phyloP scores from a whole-genome alignment of 2,329 filamentous ascomycete genomes.

The Nectriaceae sp. region DNA sequence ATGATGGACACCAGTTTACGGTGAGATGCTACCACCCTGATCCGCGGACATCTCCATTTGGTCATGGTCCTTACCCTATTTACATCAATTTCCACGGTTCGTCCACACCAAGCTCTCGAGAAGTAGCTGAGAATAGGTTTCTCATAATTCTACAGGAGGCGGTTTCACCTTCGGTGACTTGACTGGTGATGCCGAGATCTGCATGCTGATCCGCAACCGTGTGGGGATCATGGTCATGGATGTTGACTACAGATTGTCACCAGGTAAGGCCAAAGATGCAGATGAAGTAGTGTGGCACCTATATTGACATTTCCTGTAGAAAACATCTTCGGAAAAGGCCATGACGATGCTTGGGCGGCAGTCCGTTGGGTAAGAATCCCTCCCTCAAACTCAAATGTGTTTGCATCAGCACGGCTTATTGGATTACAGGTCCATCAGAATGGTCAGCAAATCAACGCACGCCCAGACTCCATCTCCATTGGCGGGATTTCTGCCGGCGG shows the following conservation, averaged over 20 bases:
- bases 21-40: constrained; percentile 7
- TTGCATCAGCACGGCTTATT: no score
- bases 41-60: constrained; percentile 6
- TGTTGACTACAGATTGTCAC: background rate
- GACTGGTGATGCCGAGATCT: constrained; percentile 5
- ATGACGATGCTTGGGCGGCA: constrained; percentile 11
- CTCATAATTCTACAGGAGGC: no score
- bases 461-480: constrained; percentile 10
- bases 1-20: constrained; percentile 7
- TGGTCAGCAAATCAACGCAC: constrained; percentile 1
- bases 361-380: constrained; percentile 8
- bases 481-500: constrained; percentile 12
- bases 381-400: background rate
- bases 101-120: no score
- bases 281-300: background rate
- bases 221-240: constrained; percentile 6
- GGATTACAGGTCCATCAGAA: background rate
- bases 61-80: background rate
- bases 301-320: background rate
- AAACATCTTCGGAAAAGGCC: constrained; percentile 6
- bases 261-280: background rate
- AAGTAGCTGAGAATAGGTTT: no score
- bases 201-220: constrained; percentile 5
- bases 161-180: constrained; percentile 8
- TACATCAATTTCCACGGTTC: background rate